Evolutionary conservation across 1,284 basidiomycete genomes (phyloP).

Genomic region (Boletus sp.): DNA sequence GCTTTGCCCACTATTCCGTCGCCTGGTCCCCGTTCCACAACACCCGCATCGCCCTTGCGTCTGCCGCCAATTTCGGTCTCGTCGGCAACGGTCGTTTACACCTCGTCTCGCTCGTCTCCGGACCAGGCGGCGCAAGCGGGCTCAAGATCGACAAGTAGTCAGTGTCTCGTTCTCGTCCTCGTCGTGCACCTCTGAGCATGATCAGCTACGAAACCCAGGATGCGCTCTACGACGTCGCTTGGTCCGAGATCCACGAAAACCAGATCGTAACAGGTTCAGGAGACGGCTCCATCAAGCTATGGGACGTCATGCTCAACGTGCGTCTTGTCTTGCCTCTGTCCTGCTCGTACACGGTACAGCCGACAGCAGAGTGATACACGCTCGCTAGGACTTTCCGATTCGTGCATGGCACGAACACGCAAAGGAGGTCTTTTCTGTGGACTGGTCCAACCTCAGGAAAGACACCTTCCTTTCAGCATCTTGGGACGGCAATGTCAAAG

Average conservation of each 20-base stretch:
- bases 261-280: constrained; percentile 88
- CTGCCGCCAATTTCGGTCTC: constrained; percentile 91
- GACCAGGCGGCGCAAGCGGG: constrained; percentile 41
- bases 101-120: constrained; percentile 53
- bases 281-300: constrained; percentile 87
- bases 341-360: not conserved
- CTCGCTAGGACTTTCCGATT: constrained; percentile 77
- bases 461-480: constrained; percentile 84
- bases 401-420: constrained; percentile 92
- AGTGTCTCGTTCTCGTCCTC: constrained; percentile 26
- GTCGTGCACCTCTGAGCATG: constrained; percentile 23
- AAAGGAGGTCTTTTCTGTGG: constrained; percentile 89
- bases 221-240: constrained; percentile 87
- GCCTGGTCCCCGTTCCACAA: constrained; percentile 93
- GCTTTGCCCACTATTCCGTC: constrained; percentile 84
- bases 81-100: constrained; percentile 91
- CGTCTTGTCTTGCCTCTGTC: constrained; percentile 29
- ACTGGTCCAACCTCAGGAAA: constrained; percentile 96
- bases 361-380: constrained; percentile 16
- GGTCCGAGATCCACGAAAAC: constrained; percentile 93
- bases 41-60: constrained; percentile 78
- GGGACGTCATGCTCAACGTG: constrained; percentile 88
- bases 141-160: constrained; percentile 68
- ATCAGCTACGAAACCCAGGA: constrained; percentile 91
- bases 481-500: constrained; percentile 90